Evolutionary conservation across 2,329 filamentous ascomycete genomes (phyloP).

Genomic region (Raffaelea deltoideospora): DNA sequence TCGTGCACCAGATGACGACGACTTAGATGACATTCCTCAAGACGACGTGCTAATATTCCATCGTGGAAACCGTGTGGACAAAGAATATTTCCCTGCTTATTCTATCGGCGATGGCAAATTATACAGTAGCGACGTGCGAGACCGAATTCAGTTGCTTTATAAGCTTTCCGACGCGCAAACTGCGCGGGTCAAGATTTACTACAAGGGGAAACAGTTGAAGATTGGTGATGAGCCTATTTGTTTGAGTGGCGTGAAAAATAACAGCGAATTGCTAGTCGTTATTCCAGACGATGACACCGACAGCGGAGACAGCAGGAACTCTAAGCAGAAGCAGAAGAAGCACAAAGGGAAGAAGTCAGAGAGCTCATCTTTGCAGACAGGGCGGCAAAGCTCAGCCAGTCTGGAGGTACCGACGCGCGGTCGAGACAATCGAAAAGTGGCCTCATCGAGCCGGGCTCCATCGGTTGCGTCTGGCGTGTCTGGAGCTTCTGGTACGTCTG

Average conservation of each 20-base stretch:
- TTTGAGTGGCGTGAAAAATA: slow-evolving; percentile 46
- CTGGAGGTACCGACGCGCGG: slow-evolving; percentile 17
- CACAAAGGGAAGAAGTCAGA: slow-evolving; percentile 24
- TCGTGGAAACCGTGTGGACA: slow-evolving; percentile 49
- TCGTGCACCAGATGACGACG: slow-evolving; percentile 5
- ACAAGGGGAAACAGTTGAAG: slow-evolving; percentile 58
- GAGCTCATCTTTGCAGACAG: slow-evolving; percentile 17
- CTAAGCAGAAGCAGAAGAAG: slow-evolving; percentile 20
- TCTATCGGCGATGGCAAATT: slow-evolving; percentile 62
- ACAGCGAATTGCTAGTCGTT: slow-evolving; percentile 45
- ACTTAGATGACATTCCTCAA: slow-evolving; percentile 25
- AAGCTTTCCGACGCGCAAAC: slow-evolving; percentile 39
- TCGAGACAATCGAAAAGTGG: slow-evolving; percentile 12
- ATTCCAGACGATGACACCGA: slow-evolving; percentile 34
- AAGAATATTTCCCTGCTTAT: slow-evolving; percentile 59
- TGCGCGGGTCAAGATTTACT: slow-evolving; percentile 49
- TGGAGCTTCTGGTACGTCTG: slow-evolving; percentile 11
- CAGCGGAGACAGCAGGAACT: slow-evolving; percentile 13
- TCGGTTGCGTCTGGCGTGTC: slow-evolving; percentile 16
- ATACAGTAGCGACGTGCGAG: slow-evolving; percentile 47
- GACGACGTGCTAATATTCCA: slow-evolving; percentile 60
- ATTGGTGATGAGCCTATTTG: slow-evolving; percentile 41
- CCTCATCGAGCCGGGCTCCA: slow-evolving; percentile 20
- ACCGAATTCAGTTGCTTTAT: slow-evolving; percentile 53
- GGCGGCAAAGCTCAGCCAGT: slow-evolving; percentile 20